Conservation (phyloP, 2,329 filamentous ascomycete species). For the Pseudogymnoascus sp. region DNA sequence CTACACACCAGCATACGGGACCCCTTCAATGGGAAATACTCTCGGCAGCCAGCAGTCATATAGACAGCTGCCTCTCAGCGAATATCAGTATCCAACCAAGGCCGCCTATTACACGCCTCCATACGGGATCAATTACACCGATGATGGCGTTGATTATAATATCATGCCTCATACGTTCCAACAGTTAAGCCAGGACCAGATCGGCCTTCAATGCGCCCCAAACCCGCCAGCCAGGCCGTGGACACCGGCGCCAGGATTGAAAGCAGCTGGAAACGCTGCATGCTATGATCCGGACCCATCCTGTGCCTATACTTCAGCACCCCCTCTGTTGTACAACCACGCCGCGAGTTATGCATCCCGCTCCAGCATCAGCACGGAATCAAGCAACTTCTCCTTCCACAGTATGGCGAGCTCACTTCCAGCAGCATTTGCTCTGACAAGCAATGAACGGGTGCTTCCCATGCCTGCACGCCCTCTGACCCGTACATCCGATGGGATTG, state of each 20-base stretch:
- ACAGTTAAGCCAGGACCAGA: constrained; percentile 15
- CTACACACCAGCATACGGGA: constrained; percentile 12
- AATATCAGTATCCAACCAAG: constrained; percentile 17
- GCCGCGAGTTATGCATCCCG: constrained; percentile 15
- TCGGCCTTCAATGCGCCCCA: background rate
- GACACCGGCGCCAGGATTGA: constrained; percentile 16
- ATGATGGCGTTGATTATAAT: constrained; percentile 22
- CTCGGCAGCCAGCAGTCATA: background rate
- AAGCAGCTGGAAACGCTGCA: constrained; percentile 14
- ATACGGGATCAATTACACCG: constrained; percentile 19
- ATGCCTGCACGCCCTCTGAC: background rate
- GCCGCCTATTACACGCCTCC: constrained; percentile 15
- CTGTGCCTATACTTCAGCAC: constrained; percentile 16
- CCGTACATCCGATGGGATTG: background rate
- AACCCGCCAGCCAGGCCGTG: constrained; percentile 10
- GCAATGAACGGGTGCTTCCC: constrained; percentile 22
- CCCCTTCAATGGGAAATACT: constrained; percentile 15
- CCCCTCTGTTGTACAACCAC: constrained; percentile 12
- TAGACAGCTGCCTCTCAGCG: constrained; percentile 7
- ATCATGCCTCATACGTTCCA: constrained; percentile 13
- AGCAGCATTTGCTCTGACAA: constrained; percentile 10
- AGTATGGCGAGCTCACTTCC: constrained; percentile 15
- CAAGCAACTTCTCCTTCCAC: constrained; percentile 15
- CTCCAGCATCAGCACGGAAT: constrained; percentile 16
- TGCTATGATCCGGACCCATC: constrained; percentile 16